phyloP scores from a whole-genome alignment of 1,284 basidiomycete genomes.

The Porogramme epimiltina region DNA sequence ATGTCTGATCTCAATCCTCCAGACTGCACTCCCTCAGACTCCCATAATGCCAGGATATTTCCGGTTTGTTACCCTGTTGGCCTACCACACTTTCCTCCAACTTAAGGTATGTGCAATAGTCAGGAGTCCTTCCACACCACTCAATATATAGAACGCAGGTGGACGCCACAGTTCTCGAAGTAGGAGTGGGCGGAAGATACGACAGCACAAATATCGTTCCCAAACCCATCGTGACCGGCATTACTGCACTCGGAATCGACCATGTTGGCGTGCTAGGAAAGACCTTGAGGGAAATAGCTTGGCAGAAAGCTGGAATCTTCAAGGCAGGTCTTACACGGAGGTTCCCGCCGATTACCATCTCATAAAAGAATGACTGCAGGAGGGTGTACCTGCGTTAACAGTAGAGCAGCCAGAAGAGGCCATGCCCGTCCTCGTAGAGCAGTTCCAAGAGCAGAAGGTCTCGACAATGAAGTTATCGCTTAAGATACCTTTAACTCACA shows the following conservation, averaged over 20 bases:
- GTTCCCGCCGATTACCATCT: not conserved
- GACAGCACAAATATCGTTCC: slow-evolving; percentile 98
- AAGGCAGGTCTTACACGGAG: slow-evolving; percentile 54
- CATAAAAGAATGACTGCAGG: slow-evolving; percentile 38
- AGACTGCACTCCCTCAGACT: slow-evolving; percentile 61
- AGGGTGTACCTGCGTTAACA: slow-evolving; percentile 84
- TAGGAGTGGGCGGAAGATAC: slow-evolving; percentile 93
- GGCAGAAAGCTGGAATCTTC: slow-evolving; percentile 97
- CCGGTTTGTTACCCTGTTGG: slow-evolving; percentile 89
- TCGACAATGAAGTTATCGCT: not conserved
- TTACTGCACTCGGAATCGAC: slow-evolving; percentile 92
- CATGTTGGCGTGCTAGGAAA: slow-evolving; percentile 92
- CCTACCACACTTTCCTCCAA: slow-evolving; percentile 88
- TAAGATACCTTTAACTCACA: too few relatives aligned
- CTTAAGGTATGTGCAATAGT: slow-evolving; percentile 52
- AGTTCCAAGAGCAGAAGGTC: slow-evolving; percentile 71
- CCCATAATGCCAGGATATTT: slow-evolving; percentile 90
- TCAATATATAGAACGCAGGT: slow-evolving; percentile 42
- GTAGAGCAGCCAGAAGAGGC: slow-evolving; percentile 78
- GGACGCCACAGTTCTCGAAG: slow-evolving; percentile 93
- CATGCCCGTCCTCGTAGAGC: slow-evolving; percentile 63
- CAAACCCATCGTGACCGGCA: slow-evolving; percentile 85
- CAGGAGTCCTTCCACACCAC: not conserved
- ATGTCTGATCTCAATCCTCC: slow-evolving; percentile 1
- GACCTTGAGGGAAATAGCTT: slow-evolving; percentile 89